Evolutionary conservation across 176 grass and related monocot genomes (phyloP).

Genomic region (Tillandsia leiboldiana): DNA sequence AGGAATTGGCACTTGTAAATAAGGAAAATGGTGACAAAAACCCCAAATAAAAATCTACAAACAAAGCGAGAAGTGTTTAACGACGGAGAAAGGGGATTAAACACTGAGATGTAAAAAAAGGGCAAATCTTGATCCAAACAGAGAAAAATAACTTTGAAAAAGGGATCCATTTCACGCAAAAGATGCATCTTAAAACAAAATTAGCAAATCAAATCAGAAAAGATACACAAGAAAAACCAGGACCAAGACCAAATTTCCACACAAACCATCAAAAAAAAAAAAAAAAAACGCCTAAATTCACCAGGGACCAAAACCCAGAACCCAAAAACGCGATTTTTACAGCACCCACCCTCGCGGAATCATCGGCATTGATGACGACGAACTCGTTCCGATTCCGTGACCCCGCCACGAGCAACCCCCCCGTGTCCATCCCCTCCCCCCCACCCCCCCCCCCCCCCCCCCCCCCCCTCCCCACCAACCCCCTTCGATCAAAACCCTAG

Average conservation of each 20-base stretch:
- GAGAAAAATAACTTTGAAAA: not conserved
- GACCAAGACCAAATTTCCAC: not conserved
- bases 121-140: no score
- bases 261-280: not conserved
- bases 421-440: conserved; percentile 18
- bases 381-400: conserved; percentile 32
- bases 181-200: not conserved
- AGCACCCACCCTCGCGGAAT: conserved; percentile 24
- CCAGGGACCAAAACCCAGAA: not conserved
- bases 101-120: no score
- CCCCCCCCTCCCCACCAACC: not conserved
- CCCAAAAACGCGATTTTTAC: not conserved
- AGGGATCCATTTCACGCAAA: not conserved
- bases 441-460: not conserved
- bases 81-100: no score
- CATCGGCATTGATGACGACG: conserved; percentile 41
- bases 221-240: no score
- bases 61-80: no score
- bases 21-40: no score
- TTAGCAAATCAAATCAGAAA: no score
- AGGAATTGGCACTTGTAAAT: no score
- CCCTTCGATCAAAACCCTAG: not conserved
- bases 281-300: not conserved
- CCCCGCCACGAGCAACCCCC: conserved; percentile 33
- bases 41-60: no score